Evolutionary conservation across 1,284 basidiomycete genomes (phyloP), one percentile per base, ranked within the genome.

Genomic region (Ceratobasidium sp.): DNA sequence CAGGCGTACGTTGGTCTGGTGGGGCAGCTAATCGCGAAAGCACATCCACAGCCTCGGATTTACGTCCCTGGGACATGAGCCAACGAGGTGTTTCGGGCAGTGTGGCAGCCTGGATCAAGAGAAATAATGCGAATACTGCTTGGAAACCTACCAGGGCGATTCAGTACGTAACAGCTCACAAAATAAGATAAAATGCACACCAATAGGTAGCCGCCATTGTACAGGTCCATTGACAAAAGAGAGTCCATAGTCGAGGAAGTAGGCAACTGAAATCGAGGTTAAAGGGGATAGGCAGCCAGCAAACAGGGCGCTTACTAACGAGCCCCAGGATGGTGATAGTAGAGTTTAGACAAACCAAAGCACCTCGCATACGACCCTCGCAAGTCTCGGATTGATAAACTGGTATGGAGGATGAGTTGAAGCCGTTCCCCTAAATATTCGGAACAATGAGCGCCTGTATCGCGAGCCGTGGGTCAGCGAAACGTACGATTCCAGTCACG

Each of bases 111-210:
- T 83, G 81, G 1, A 83, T 61, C 14, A 84, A 76, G 4, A 84
- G 78, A 45, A 79, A 80, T 0, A 84, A 60, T 0, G 82, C 82
- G 70, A 84, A 84, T 8, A 83, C 75, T 0, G 81, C 81, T 75
- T 84, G 83, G 73, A 84, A 84, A 34, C 79, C 75, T 74, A 36
- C 8, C 18, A 18, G 41, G 26, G 16, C 6, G 36, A 8, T n/a
- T 39, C 16, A 30, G 1, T 32, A 18, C 45, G 12, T 32, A 39
- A 34, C 16, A 43, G 16, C 21, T 45, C 52, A n/a, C 1, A n/a
- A 39, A 1, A 32, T 46, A n/a, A 46, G 10, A 18, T 34, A 32
- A 23, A 28, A 18, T n/a, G 18, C 43, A 6, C 32, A 69, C 65
- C 65, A 34, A 69, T 69, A 6, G 65, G 65, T 23, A 69, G 39